phyloP scores from a whole-genome alignment of 2,329 filamentous ascomycete species.

The Chalara sp. region DNA sequence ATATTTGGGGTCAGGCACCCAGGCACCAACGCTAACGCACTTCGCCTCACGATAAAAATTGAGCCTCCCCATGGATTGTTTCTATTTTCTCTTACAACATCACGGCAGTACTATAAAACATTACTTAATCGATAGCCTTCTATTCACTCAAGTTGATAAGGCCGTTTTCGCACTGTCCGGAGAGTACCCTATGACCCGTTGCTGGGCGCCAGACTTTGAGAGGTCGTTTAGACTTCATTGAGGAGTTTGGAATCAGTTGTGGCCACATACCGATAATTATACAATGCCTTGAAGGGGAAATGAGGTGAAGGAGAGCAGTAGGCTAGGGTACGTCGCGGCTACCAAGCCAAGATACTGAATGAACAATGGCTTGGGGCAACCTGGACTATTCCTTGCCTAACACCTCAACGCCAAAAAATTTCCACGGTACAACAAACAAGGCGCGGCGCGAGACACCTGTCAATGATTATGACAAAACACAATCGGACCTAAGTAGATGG shows the following conservation, averaged over 20 bases:
- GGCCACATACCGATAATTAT: conserved; percentile 44
- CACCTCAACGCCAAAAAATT: no score
- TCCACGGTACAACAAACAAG: no score
- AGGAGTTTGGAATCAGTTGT: conserved; percentile 67
- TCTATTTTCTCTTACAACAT: not conserved
- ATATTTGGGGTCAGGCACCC: not conserved
- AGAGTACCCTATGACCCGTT: conserved; percentile 54
- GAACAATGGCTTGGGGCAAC: no score
- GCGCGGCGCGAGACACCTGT: no score
- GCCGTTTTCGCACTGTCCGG: conserved; percentile 64
- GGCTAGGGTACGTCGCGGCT: no score
- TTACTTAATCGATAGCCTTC: conserved; percentile 9
- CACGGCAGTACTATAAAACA: conserved; percentile 12
- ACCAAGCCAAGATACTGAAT: no score
- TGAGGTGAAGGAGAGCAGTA: no score
- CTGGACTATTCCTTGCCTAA: no score
- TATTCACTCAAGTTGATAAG: conserved; percentile 31
- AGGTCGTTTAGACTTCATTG: conserved; percentile 54
- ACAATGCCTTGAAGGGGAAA: not conserved
- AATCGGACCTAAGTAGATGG: no score
- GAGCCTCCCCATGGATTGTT: no score
- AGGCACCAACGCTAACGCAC: not conserved
- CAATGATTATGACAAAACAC: no score
- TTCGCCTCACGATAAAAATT: no score
- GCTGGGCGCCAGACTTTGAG: conserved; percentile 67